Percentiles rank a stretch among this genome's conserved stretches.
Conservation (phyloP, 1,284 basidiomycete genomes). For the Rhodotorula sp. region DNA sequence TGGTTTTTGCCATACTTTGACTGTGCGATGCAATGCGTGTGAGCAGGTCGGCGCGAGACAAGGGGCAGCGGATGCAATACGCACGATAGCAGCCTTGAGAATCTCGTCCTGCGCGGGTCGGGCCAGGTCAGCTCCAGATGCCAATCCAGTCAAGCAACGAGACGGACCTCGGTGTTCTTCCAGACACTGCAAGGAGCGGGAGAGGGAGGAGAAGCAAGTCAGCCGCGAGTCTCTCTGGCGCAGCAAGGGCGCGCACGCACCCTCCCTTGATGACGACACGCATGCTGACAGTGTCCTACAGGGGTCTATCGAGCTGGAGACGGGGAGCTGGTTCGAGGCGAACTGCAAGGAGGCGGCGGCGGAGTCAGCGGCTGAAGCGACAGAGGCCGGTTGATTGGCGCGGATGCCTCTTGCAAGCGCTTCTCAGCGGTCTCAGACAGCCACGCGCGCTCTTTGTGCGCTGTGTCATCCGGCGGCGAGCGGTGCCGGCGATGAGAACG, state of each 20-base stretch:
- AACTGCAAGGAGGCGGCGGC: neutral
- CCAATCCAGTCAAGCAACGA: rapidly evolving
- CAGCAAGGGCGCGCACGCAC: neutral
- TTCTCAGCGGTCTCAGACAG: no score
- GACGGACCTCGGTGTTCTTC: conserved; percentile 66
- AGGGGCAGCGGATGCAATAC: neutral
- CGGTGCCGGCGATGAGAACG: no score
- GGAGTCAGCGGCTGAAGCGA: neutral
- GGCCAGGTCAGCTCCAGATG: neutral
- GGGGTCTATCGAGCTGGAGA: neutral
- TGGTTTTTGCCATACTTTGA: conserved; percentile 63
- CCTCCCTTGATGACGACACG: conserved; percentile 43
- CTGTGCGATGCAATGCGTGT: neutral
- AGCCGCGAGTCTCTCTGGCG: neutral
- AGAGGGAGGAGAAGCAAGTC: neutral
- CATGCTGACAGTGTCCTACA: conserved; percentile 18
- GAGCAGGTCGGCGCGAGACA: neutral
- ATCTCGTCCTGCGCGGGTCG: conserved; percentile 35
- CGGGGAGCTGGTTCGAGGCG: no score
- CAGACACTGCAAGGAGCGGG: conserved; percentile 32
- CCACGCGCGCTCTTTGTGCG: no score
- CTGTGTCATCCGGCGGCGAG: no score
- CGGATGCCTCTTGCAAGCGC: no score
- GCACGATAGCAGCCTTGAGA: conserved; percentile 82
- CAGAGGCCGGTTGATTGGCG: no score